These are phyloP conservation scores for Cudoniella acicularis DNA, from an alignment of 495 filamentous ascomycete genomes.

Conservation along the genomic window DNA sequence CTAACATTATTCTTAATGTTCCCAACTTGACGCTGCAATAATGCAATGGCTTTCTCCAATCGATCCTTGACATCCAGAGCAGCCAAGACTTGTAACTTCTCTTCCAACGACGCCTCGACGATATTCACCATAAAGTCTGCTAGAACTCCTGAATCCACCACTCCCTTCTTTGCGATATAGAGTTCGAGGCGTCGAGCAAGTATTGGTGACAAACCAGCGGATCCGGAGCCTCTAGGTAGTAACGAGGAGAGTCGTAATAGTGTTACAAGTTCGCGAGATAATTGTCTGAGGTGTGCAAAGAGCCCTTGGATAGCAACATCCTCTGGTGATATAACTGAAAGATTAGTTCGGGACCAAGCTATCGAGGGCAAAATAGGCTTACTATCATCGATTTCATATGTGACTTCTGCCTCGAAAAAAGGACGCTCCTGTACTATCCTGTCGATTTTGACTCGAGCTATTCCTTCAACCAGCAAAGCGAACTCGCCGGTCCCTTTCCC, in stretches of 20 bases:
- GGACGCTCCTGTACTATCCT: conserved; percentile 73
- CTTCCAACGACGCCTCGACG: conserved; percentile 77
- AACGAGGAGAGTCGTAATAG: conserved; percentile 75
- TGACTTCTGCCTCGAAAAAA: conserved; percentile 78
- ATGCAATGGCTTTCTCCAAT: conserved; percentile 71
- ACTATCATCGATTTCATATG: conserved; percentile 55
- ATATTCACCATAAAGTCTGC: conserved; percentile 96
- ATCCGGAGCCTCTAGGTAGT: conserved; percentile 54
- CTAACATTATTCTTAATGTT: conserved; percentile 78
- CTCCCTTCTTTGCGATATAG: conserved; percentile 73
- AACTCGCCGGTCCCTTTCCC: conserved; percentile 75
- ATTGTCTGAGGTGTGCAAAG: conserved; percentile 75
- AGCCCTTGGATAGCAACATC: conserved; percentile 59
- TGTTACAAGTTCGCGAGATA: conserved; percentile 77
- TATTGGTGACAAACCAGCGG: conserved; percentile 69
- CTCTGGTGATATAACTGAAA: conserved; percentile 33
- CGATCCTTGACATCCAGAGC: conserved; percentile 73
- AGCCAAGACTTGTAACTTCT: conserved; percentile 80
- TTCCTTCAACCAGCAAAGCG: conserved; percentile 79
- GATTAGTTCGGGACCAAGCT: conserved; percentile 10
- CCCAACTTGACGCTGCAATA: conserved; percentile 74
- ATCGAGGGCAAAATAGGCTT: conserved; percentile 17
- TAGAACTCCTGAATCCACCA: conserved; percentile 76
- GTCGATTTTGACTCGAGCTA: conserved; percentile 70
- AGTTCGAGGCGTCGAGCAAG: conserved; percentile 79